Evolutionary conservation across 352 stramenopile species (phyloP), one percentile per base, ranked within the genome.

Genomic region (Pythium aphanidermatum): DNA sequence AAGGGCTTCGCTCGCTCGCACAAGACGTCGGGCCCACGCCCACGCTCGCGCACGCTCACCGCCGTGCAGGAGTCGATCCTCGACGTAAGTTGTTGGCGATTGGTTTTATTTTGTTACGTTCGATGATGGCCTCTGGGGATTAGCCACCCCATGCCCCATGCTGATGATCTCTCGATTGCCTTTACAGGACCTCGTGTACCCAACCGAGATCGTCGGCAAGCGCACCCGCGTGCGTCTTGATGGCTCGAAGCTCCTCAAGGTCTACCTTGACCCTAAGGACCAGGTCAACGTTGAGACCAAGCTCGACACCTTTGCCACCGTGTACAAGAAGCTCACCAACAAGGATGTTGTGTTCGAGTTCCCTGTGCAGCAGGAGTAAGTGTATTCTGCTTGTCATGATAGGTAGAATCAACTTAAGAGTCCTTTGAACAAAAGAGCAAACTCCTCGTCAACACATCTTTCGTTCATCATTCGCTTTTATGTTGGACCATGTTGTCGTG

Each of bases 271-370:
- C 77, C 81, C 91, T 51, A 98, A 98, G 81, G 96, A 99, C 69
- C 89, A 98, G 73, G 93, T 97, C 41, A 99, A 99, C 77, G 95
- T 99, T 24, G 96, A 99, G 81, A 97, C 88, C 57, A 98, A 99
- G 79, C 87, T 98, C n/a, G 96, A 99, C 65, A 99, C 96, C 23
- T 99, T 99, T 68, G 85, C 95, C 54, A 94, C 88, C 50, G 96
- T 99, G 55, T 99, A 99, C 91, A 98, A 97, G 75, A 99, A 98
- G 87, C 86, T 99, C 54, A 99, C 96, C 66, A 98, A 98, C 85
- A 99, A 99, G 83, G 93, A 98, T 65, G 96, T 99, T 76, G 85
- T 97, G 55, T 99, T 99, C 63, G 86, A 98, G 74, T 98, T 98
- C 65, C 81, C 83, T 38, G 80, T 95, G 64, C 63, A 86, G 61